Percentiles rank a stretch among this genome's conserved stretches.
Conservation (phyloP, 1,284 basidiomycete genomes). For the Irpex rosettiformis region DNA sequence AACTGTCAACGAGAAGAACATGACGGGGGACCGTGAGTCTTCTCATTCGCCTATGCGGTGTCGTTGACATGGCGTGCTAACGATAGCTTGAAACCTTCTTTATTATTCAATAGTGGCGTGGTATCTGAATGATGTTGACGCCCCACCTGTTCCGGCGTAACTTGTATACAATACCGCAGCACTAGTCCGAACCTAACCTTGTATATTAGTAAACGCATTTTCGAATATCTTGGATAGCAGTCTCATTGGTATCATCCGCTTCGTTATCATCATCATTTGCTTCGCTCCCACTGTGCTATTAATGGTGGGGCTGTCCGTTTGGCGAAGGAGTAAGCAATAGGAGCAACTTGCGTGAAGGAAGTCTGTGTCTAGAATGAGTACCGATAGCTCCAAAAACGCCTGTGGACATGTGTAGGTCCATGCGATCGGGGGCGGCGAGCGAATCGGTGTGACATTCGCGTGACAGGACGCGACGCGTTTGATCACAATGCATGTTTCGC, state of each 20-base stretch:
- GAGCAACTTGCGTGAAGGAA: too few species aligned
- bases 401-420: constrained; percentile 2
- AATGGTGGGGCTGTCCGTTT: too few species aligned
- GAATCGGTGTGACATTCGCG: not conserved
- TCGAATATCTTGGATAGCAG: too few species aligned
- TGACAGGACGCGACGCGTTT: constrained; percentile 6
- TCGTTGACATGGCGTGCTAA: not conserved
- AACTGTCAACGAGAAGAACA: constrained; percentile 39
- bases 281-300: too few species aligned
- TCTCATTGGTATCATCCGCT: too few species aligned
- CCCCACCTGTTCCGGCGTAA: not conserved
- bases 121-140: not conserved
- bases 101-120: too few species aligned
- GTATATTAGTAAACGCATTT: not conserved
- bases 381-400: not conserved
- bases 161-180: too few species aligned
- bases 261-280: too few species aligned
- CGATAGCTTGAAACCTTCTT: not conserved
- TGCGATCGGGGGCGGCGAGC: not conserved
- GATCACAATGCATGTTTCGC: too few species aligned
- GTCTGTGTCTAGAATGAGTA: too few species aligned
- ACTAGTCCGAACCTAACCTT: too few species aligned
- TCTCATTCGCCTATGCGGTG: not conserved
- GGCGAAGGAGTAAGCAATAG: too few species aligned
- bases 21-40: constrained; percentile 44